phyloP scores from a whole-genome alignment of 768 basidiomycete species.

The Boletales sp. region DNA sequence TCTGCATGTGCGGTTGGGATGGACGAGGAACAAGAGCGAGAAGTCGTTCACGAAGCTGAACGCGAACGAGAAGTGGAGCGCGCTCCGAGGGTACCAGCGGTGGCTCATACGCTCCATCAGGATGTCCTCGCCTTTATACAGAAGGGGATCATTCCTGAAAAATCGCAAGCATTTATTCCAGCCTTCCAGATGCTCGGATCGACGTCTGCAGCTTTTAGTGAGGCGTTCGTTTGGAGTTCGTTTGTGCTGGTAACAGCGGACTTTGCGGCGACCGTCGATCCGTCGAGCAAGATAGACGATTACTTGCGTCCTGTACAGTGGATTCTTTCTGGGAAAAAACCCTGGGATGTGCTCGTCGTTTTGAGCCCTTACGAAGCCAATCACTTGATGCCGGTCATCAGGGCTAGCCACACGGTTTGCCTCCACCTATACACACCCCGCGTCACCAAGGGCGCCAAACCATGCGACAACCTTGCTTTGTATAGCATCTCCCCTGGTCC shows the following conservation, averaged over 20 bases:
- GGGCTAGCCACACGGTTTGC: conserved; percentile 14
- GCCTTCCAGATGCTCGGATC: neutral
- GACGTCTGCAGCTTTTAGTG: neutral
- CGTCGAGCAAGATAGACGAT: neutral
- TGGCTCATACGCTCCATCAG: neutral
- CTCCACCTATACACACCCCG: conserved; percentile 5
- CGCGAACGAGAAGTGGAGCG: conserved; percentile 30
- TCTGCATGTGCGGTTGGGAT: conserved; percentile 17
- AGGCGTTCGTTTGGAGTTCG: conserved; percentile 6
- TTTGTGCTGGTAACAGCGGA: conserved; percentile 2
- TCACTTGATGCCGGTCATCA: conserved; percentile 34
- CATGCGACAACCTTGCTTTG: conserved; percentile 4
- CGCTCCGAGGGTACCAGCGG: neutral
- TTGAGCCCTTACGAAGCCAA: conserved; percentile 41
- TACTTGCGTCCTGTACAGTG: conserved; percentile 10
- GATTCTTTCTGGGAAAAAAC: neutral
- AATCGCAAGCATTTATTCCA: neutral
- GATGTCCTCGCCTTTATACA: conserved; percentile 1
- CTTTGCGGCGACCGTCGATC: neutral
- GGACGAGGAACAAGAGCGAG: conserved; percentile 47
- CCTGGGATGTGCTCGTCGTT: conserved; percentile 25
- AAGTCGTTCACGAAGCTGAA: conserved; percentile 41
- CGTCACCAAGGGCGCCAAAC: neutral
- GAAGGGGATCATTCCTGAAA: neutral
- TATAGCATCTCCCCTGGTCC: neutral